These are phyloP conservation scores for Colletotrichum shisoi DNA, from an alignment of 2,329 filamentous ascomycete genomes.

Conservation along the genomic window DNA sequence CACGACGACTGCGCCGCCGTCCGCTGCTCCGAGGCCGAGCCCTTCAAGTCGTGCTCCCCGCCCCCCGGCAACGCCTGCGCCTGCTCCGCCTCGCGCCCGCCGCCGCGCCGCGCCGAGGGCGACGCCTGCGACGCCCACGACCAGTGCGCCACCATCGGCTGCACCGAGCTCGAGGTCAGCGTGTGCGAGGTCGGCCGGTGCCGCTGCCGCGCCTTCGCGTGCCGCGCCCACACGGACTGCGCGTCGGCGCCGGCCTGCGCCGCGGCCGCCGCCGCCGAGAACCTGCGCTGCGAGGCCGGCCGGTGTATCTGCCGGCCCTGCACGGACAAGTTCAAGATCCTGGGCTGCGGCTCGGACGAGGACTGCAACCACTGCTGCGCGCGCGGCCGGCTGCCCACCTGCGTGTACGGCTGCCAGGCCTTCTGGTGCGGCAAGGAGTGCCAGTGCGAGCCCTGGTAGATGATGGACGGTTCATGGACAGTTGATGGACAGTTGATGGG, in stretches of 20 bases:
- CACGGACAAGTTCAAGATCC: background rate
- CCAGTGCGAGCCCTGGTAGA: slow-evolving; percentile 14
- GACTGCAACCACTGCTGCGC: slow-evolving; percentile 20
- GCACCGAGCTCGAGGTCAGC: background rate
- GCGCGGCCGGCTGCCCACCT: background rate
- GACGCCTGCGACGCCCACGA: slow-evolving; percentile 1
- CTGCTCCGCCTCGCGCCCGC: background rate
- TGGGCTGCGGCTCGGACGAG: background rate
- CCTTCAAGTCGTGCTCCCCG: slow-evolving; percentile 18
- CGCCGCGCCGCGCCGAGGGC: slow-evolving; percentile 3
- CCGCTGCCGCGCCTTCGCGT: slow-evolving; percentile 2
- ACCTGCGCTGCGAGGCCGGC: slow-evolving; percentile 2
- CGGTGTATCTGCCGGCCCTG: background rate
- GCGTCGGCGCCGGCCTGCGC: background rate
- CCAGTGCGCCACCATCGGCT: slow-evolving; percentile 14
- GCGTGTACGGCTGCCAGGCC: background rate
- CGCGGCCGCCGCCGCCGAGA: background rate
- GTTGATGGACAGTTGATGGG: too few relatives aligned
- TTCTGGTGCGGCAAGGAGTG: slow-evolving; percentile 12
- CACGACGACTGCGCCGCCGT: slow-evolving; percentile 11
- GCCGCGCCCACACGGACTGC: background rate
- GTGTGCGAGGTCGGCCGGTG: background rate
- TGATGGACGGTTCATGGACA: too few relatives aligned
- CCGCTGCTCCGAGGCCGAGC: slow-evolving; percentile 12
- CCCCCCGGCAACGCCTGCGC: slow-evolving; percentile 10